Conservation (phyloP, 371 early-diverging fungal genomes). For the Rhizomucor pusillus region DNA sequence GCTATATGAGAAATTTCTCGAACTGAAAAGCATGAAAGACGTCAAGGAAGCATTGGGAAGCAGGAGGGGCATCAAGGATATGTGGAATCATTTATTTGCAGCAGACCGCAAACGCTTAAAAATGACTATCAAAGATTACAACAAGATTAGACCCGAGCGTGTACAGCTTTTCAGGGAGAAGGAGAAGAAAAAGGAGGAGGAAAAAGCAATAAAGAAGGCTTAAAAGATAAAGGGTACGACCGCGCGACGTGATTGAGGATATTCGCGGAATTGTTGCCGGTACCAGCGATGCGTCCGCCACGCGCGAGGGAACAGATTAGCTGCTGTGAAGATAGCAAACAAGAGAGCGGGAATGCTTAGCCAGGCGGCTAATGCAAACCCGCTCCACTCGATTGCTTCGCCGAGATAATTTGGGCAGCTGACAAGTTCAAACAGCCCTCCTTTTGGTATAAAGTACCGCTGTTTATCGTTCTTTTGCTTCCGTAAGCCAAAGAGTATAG, state of each 20-base stretch:
- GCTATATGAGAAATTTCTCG: constrained; percentile 9
- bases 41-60: constrained; percentile 19
- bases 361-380: constrained; percentile 52
- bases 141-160: too few relatives aligned
- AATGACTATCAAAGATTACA: background rate
- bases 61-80: constrained; percentile 29
- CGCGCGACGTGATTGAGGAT: constrained; percentile 57
- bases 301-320: constrained; percentile 66
- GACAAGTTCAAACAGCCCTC: constrained; percentile 52
- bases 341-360: constrained; percentile 47
- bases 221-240: constrained; percentile 60
- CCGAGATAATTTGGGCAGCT: constrained; percentile 67
- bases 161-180: background rate
- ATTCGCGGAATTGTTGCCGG: constrained; percentile 33
- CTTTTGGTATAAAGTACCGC: constrained; percentile 56
- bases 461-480: constrained; percentile 5
- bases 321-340: constrained; percentile 48
- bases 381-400: constrained; percentile 66
- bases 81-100: constrained; percentile 36
- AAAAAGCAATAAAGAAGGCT: constrained; percentile 1
- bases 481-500: constrained; percentile 43
- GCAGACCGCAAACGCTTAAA: constrained; percentile 1
- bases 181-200: background rate
- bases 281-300: constrained; percentile 63
- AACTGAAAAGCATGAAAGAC: constrained; percentile 19